Conservation (phyloP, 2,329 filamentous ascomycete genomes). For the Stemphylium lycopersici region DNA sequence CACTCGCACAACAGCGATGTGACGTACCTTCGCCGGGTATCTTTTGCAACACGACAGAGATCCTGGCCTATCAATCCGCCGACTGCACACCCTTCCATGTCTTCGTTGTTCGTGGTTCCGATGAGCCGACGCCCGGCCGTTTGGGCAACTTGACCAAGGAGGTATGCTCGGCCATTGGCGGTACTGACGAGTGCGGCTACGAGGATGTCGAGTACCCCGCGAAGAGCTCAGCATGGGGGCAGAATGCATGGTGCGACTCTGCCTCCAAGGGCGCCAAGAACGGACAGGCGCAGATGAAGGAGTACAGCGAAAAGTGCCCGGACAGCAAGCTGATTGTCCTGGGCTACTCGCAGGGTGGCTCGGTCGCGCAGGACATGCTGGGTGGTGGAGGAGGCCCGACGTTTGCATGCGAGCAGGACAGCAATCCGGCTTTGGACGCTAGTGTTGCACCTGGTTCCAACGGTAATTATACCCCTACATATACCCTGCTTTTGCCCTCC, state of each 20-base stretch:
- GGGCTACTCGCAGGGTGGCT: slow-evolving; percentile 35
- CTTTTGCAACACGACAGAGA: slow-evolving; percentile 33
- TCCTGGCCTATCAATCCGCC: slow-evolving; percentile 26
- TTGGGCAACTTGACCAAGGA: slow-evolving; percentile 30
- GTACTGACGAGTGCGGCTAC: slow-evolving; percentile 26
- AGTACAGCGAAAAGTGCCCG: slow-evolving; percentile 33
- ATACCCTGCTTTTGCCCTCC: neutral
- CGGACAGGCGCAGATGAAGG: slow-evolving; percentile 34
- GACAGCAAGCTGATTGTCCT: slow-evolving; percentile 36
- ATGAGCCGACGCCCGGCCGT: slow-evolving; percentile 37
- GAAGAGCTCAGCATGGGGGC: slow-evolving; percentile 33
- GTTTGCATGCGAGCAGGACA: slow-evolving; percentile 31
- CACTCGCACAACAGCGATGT: slow-evolving; percentile 30
- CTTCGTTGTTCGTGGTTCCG: slow-evolving; percentile 37
- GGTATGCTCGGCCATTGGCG: slow-evolving; percentile 28
- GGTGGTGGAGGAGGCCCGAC: slow-evolving; percentile 37
- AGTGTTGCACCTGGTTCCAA: slow-evolving; percentile 24
- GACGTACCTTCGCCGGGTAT: slow-evolving; percentile 27
- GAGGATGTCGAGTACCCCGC: slow-evolving; percentile 38
- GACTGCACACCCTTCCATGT: slow-evolving; percentile 35
- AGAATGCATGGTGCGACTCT: slow-evolving; percentile 35
- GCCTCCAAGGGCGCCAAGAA: slow-evolving; percentile 28
- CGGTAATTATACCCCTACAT: slow-evolving; percentile 13
- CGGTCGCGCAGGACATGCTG: slow-evolving; percentile 36
- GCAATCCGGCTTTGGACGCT: slow-evolving; percentile 29